Evolutionary conservation across 805 yeast species (phyloP), one percentile per base, ranked within the genome.

Genomic region (Metschnikowia bowlesiae): DNA sequence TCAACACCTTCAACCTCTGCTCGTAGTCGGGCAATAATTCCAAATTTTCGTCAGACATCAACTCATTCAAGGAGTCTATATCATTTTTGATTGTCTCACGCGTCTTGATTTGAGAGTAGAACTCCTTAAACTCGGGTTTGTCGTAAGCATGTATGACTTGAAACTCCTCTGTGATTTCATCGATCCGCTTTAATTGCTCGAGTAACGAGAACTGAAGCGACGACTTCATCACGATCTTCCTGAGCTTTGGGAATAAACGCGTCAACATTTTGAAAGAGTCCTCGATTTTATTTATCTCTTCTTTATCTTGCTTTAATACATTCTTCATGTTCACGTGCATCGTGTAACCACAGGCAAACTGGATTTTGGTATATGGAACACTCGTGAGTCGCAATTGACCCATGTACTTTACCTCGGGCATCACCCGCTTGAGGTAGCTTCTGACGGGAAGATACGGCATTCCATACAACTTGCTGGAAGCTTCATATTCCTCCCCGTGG

Each of bases 1-100:
- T 79, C 50, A 94, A 73, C 3, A 94, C 96, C 37, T 77, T 78
- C 37, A 94, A 70, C 58, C 99, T 80, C 66, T 89, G 96, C 62
- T 89, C 95, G 63, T 94, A 94, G 63, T 94, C 97, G 0, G 99
- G 98, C 35, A 94, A 74, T 42, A 94, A 72, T 56, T 89, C 96
- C 60, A 94, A 71, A 61, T 91, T 94, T 58, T 91, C 96, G 52
- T 89, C 96, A 0, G 96, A 85, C 55, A 90, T 79, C 44, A 85
- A 70, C 43, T 78, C 74, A 58, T 81, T 81, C 58, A 89, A 65
- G 0, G 75, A 66, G 9, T 70, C 77, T 22, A 91, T 83, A 51
- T 83, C 74, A 11, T 65, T 60, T 49, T 76, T 73, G 22, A 87
- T 62, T 30, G 62, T 51, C 48, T 73, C 72, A 53, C 76, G 80